Evolutionary conservation across 768 basidiomycete species (phyloP), one percentile per base, ranked within the genome.

Genomic region (Mycena floridula): DNA sequence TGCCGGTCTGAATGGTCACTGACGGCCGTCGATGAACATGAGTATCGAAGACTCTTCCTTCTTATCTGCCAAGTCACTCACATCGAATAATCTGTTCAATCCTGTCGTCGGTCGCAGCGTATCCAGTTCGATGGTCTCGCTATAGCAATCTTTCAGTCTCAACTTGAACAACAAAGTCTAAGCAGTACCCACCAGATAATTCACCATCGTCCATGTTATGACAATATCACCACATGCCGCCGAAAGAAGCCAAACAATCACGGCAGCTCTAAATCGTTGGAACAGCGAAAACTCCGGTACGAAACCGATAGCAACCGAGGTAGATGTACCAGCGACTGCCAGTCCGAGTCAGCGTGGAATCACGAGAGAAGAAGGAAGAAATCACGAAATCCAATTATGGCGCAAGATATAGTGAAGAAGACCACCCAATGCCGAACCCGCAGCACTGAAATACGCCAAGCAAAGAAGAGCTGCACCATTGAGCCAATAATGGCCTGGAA

Each of bases 391-490:
- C 28, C 28, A n/a, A 30, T 9, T 9, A 30, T 30, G n/a, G 28
- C 28, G 28, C 28, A 30, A 30, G n/a, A 30, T 9, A 30, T n/a
- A 9, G n/a, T 30, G n/a, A 30, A 30, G n/a, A 9, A 9, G 28
- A 30, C n/a, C 28, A n/a, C n/a, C 28, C 9, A 30, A 9, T 9
- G 9, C n/a, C 28, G 28, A n/a, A 30, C 28, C 9, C n/a, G 28
- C 9, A 30, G n/a, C 28, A 9, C n/a, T n/a, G 28, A 30, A 15
- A 70, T 63, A 18, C 69, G 57, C 67, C 68, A 69, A 5, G 70
- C 69, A 37, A 73, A 74, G 52, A 77, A 78, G 5, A 68, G 47
- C 42, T 77, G 74, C 5, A 74, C 73, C 11, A 66, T 50, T 5
- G 61, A 48, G 1, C 68, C 70, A 25, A 71, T 70, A 43, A 76